These are phyloP conservation scores for Melastoma malabathricum DNA, from an alignment of 345 rosid species.

Conservation along the genomic window DNA sequence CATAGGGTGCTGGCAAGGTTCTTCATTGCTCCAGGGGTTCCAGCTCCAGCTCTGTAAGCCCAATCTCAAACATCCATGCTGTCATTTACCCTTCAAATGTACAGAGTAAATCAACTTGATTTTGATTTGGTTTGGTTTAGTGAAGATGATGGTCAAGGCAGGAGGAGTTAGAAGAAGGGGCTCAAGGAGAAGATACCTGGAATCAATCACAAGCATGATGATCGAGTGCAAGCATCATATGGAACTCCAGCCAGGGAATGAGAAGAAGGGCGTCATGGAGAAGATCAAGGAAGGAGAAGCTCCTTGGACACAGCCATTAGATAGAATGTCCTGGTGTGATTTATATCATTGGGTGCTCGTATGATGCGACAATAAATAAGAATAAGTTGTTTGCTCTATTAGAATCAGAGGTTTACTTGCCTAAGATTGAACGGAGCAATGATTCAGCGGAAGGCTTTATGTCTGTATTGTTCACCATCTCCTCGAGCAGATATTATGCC, in stretches of 20 bases:
- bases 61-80: too few species aligned
- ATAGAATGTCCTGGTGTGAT: not conserved
- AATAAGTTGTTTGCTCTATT: too few species aligned
- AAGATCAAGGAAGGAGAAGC: constrained; percentile 66
- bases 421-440: too few species aligned
- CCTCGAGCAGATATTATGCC: constrained; percentile 25
- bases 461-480: constrained; percentile 28
- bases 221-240: constrained; percentile 13
- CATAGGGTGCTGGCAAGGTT: constrained; percentile 16
- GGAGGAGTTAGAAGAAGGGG: constrained; percentile 51
- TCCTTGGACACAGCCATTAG: constrained; percentile 23
- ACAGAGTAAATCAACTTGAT: not conserved
- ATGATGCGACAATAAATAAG: too few species aligned
- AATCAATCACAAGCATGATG: constrained; percentile 10
- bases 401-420: too few species aligned
- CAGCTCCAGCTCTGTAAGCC: constrained; percentile 39
- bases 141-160: constrained; percentile 66
- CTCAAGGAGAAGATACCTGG: constrained; percentile 37
- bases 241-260: constrained; percentile 4
- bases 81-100: too few species aligned
- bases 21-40: constrained; percentile 49
- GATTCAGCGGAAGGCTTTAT: constrained; percentile 33
- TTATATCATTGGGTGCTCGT: too few species aligned
- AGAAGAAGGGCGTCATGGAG: constrained; percentile 39
- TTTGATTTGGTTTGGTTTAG: not conserved